phyloP scores from a whole-genome alignment of 352 stramenopile genomes.

The Phytopythium chamaehyphon region DNA sequence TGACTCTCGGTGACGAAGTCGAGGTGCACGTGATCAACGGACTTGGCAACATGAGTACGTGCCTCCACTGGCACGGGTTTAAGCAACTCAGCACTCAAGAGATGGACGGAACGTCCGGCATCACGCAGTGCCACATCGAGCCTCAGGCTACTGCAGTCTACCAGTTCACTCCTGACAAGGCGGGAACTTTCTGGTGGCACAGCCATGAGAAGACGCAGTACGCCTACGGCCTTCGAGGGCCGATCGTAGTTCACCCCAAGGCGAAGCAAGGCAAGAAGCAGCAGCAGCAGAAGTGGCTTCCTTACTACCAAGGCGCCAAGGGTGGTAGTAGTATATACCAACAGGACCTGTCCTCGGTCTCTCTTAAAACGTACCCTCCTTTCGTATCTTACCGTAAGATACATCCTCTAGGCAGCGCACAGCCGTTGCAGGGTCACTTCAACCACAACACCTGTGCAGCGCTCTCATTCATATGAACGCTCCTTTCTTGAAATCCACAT shows the following conservation, averaged over 20 bases:
- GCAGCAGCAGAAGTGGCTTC: no score
- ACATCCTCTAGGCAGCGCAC: no score
- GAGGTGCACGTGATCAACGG: constrained; percentile 34
- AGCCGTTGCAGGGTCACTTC: no score
- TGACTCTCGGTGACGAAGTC: constrained; percentile 28
- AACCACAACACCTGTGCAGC: no score
- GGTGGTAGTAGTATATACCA: no score
- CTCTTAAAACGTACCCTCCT: no score
- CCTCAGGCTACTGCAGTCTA: constrained; percentile 36
- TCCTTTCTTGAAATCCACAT: no score
- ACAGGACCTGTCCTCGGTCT: no score
- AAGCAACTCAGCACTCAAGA: constrained; percentile 32
- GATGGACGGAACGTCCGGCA: constrained; percentile 40
- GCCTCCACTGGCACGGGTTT: constrained; percentile 47
- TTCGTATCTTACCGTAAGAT: no score
- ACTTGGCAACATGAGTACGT: constrained; percentile 22
- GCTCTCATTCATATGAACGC: no score
- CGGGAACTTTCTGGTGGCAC: constrained; percentile 45
- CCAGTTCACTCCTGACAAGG: constrained; percentile 33
- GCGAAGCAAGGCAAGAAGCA: no score
- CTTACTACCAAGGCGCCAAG: no score
- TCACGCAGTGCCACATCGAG: constrained; percentile 45
- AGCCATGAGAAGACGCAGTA: constrained; percentile 42
- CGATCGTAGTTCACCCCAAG: constrained; percentile 33
- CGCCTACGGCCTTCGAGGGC: constrained; percentile 32